Evolutionary conservation across 176 grass and related monocot genomes (phyloP).

Genomic region (Hordeum marinum): DNA sequence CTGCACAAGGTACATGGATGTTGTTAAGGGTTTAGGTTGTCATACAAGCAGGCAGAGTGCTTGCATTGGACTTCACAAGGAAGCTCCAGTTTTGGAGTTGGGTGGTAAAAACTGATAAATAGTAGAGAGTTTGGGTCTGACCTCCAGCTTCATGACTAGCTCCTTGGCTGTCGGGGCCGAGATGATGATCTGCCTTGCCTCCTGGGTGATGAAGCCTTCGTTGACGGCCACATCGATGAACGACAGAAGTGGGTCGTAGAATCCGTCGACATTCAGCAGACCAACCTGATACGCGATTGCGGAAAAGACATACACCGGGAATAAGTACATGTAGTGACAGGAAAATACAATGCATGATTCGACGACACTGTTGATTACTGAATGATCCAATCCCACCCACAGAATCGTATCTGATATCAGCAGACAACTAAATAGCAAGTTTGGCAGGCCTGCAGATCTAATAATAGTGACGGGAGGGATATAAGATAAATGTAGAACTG

Average conservation of each 20-base stretch:
- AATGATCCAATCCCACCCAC: background rate
- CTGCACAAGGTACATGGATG: conserved; percentile 25
- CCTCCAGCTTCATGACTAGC: conserved; percentile 79
- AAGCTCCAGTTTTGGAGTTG: background rate
- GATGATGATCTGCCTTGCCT: conserved; percentile 73
- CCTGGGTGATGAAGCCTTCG: conserved; percentile 82
- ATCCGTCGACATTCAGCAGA: conserved; percentile 84
- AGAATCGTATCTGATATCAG: conserved; percentile 45
- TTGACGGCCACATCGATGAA: conserved; percentile 78
- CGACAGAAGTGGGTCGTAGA: conserved; percentile 78
- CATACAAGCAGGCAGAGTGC: background rate
- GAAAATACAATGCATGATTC: background rate
- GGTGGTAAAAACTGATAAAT: background rate
- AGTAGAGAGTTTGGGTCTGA: background rate
- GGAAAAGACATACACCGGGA: background rate
- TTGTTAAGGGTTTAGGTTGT: background rate
- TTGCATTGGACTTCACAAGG: background rate
- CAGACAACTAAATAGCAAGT: conserved; percentile 1
- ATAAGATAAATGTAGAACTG: conserved; percentile 11
- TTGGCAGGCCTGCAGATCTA: background rate
- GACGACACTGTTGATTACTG: background rate
- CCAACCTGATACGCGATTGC: conserved; percentile 56
- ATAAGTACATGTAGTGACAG: background rate
- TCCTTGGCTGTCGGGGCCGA: conserved; percentile 81
- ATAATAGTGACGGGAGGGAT: conserved; percentile 30